These are phyloP conservation scores for Phytopythium mirpurense DNA, from an alignment of 352 stramenopile genomes.

Conservation along the genomic window DNA sequence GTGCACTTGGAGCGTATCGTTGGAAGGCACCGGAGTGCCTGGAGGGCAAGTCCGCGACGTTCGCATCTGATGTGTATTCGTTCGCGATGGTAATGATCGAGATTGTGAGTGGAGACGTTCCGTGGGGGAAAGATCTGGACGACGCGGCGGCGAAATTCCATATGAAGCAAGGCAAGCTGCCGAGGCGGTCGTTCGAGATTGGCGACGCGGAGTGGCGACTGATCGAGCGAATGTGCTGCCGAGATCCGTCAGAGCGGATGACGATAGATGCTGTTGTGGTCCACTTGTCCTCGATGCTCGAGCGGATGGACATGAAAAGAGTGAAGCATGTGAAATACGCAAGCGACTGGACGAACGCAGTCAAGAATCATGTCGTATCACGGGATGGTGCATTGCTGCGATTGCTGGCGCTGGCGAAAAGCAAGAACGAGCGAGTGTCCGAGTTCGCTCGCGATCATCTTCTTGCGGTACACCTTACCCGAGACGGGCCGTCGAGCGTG, in stretches of 20 bases:
- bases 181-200: neutral
- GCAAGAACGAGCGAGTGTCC: neutral
- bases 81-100: slow-evolving; percentile 7
- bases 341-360: neutral
- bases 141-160: neutral
- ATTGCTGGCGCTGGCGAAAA: neutral
- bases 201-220: neutral
- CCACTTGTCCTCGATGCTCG: neutral
- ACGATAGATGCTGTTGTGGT: slow-evolving; percentile 2
- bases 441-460: neutral
- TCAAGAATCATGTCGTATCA: neutral
- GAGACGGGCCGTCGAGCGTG: neutral
- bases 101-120: slow-evolving; percentile 1
- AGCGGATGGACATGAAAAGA: neutral
- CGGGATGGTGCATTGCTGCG: neutral
- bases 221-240: slow-evolving; percentile 1
- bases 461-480: neutral
- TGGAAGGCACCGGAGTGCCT: slow-evolving; percentile 28
- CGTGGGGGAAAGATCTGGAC: neutral
- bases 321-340: neutral
- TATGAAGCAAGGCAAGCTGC: neutral
- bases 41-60: neutral
- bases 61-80: slow-evolving; percentile 3
- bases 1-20: slow-evolving; percentile 17
- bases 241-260: neutral